These are phyloP conservation scores for Fraxinus xanthoxyloides DNA, from an alignment of 305 asterid genomes.

Conservation along the genomic window DNA sequence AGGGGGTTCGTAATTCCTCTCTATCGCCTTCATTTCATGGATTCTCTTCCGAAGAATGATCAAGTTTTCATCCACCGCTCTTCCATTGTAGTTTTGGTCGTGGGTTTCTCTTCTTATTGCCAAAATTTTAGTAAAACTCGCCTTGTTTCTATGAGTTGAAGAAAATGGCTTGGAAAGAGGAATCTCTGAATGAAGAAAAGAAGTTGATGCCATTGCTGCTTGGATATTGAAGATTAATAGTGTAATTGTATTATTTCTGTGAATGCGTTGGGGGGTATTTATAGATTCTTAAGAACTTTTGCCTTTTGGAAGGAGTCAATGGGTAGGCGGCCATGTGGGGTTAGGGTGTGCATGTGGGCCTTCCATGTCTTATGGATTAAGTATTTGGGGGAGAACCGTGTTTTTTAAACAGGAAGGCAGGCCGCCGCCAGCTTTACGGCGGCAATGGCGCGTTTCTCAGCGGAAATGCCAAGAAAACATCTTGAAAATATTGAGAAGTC, in stretches of 20 bases:
- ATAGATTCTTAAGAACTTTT: conserved; percentile 4
- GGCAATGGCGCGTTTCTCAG: neutral
- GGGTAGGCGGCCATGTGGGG: conserved; percentile 15
- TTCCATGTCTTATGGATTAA: neutral
- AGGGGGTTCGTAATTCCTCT: neutral
- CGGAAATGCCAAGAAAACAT: too few relatives aligned
- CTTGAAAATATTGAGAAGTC: too few relatives aligned
- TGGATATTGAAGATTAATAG: neutral
- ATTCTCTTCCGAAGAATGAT: conserved; percentile 54
- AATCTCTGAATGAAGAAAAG: conserved; percentile 9
- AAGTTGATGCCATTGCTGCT: conserved; percentile 29
- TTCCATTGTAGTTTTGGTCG: conserved; percentile 21
- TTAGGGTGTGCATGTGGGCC: neutral
- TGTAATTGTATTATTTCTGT: neutral
- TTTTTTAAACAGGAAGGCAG: neutral
- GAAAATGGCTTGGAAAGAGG: conserved; percentile 2
- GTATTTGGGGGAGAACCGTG: neutral
- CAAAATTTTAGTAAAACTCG: neutral
- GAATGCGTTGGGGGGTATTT: conserved; percentile 12
- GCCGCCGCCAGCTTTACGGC: neutral
- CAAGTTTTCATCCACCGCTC: conserved; percentile 41
- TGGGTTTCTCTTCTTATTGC: conserved; percentile 32
- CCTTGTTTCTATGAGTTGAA: neutral
- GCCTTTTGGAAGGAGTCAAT: conserved; percentile 18
- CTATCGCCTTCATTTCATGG: conserved; percentile 40